These are phyloP conservation scores for Rhizopus arrhizus DNA, from an alignment of 371 early-diverging fungal species.

Conservation along the genomic window DNA sequence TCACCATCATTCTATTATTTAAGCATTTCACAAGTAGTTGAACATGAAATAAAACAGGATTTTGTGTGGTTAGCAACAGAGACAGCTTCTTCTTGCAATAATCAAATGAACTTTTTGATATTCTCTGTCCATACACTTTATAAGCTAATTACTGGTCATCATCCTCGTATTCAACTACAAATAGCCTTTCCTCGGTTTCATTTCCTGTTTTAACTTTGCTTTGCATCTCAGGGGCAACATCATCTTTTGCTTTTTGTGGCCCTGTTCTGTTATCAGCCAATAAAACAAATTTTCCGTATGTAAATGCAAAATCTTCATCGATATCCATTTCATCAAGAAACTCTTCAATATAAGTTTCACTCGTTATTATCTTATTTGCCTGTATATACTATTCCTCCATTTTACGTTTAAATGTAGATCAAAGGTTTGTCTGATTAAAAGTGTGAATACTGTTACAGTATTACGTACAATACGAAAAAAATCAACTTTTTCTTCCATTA, in stretches of 20 bases:
- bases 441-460: too few relatives aligned
- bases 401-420: background rate
- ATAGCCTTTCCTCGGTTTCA: background rate
- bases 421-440: too few relatives aligned
- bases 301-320: background rate
- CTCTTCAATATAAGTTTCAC: background rate
- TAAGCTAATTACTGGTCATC: conserved; percentile 8
- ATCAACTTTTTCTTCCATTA: too few relatives aligned
- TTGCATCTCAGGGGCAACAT: conserved; percentile 4
- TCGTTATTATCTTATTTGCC: background rate
- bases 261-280: conserved; percentile 4
- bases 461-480: too few relatives aligned
- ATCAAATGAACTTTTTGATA: conserved; percentile 2
- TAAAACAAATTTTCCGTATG: conserved; percentile 2
- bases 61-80: conserved; percentile 8
- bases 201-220: conserved; percentile 8
- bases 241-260: background rate
- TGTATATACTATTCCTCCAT: background rate
- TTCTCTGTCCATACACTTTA: conserved; percentile 4
- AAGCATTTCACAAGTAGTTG: conserved; percentile 6
- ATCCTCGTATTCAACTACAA: background rate
- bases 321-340: background rate
- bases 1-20: conserved; percentile 7
- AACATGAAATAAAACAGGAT: conserved; percentile 6
- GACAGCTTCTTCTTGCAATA: conserved; percentile 4